phyloP scores from a whole-genome alignment of 495 filamentous ascomycete genomes.

The Peziza echinospora region DNA sequence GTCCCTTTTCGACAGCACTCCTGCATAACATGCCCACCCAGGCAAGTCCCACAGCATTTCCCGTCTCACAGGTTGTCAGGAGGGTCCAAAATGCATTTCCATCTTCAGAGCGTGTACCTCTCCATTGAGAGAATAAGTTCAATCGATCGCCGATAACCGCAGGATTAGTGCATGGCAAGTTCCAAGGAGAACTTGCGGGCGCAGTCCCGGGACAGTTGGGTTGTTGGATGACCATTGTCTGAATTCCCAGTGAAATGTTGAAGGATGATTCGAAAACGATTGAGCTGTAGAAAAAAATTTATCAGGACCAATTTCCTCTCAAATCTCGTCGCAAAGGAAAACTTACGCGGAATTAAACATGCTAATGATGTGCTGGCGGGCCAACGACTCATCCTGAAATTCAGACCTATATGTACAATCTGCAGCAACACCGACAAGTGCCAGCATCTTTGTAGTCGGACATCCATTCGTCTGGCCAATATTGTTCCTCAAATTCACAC shows the following conservation, averaged over 20 bases:
- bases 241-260: conserved; percentile 78
- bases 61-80: conserved; percentile 65
- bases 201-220: conserved; percentile 43
- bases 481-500: conserved; percentile 58
- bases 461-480: conserved; percentile 70
- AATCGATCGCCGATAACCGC: conserved; percentile 58
- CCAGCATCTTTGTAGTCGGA: conserved; percentile 69
- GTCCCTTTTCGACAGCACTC: conserved; percentile 25
- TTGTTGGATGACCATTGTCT: conserved; percentile 58
- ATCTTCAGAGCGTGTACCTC: conserved; percentile 44
- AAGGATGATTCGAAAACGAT: conserved; percentile 71
- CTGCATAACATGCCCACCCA: conserved; percentile 85
- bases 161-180: conserved; percentile 41
- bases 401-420: conserved; percentile 66
- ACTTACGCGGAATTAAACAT: conserved; percentile 53
- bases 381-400: conserved; percentile 40
- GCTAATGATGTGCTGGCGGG: conserved; percentile 51
- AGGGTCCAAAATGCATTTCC: conserved; percentile 85
- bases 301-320: too few species aligned
- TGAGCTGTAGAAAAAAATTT: too few species aligned
- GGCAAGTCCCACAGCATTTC: conserved; percentile 70
- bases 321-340: background rate
- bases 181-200: conserved; percentile 51
- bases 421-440: conserved; percentile 75
- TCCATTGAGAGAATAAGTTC: conserved; percentile 75